Base-by-base conservation (phyloP, 495 filamentous ascomycete species). In the Penicillium fimorum region DNA sequence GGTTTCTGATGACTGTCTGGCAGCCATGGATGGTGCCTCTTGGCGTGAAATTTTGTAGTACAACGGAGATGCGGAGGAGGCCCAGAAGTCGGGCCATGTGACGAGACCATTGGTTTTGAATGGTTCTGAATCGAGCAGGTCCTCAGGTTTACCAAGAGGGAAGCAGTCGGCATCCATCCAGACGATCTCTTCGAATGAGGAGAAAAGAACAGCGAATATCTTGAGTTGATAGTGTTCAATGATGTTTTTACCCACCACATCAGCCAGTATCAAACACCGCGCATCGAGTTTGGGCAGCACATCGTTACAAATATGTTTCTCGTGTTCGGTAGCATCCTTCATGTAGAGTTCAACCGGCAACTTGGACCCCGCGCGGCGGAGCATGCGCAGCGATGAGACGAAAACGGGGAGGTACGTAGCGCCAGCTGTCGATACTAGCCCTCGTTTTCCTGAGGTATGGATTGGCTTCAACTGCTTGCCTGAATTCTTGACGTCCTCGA, bases 51-150 rank as follows among this genome's bases (percentile, higher is more conserved):
- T 80, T 46, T 66, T 66, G 66, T 76, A 85, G 66, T 81, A 87
- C 27, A 73, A 54, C 0, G 77, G 77, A 1, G 82, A 82, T 11
- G 65, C 71, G 1, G 82, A 81, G 1, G 76, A 72, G 8, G 68
- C 70, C 81, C 82, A 87, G 61, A 84, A 86, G 60, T 87, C 85
- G 5, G 84, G 82, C 82, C 82, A 87, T 42, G 75, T 76, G 3
- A 87, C 78, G 45, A 87, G 62, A 0, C 83, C 82, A 0, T 71
- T 71, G 7, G 75, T 77, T 2, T 60, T 67, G 63, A 80, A 87
- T 1, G 83, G 79, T 38, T 82, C 76, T 4, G 74, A 58, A 17
- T 66, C 59, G 17, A 87, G 75, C 9, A 86, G 62, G 2, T 70
- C 51, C 42, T 81, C 79, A 0, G 84, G 83, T 33, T 77, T 72